Evolutionary conservation across 768 basidiomycete genomes (phyloP).

Genomic region (Kwoniella europaea): DNA sequence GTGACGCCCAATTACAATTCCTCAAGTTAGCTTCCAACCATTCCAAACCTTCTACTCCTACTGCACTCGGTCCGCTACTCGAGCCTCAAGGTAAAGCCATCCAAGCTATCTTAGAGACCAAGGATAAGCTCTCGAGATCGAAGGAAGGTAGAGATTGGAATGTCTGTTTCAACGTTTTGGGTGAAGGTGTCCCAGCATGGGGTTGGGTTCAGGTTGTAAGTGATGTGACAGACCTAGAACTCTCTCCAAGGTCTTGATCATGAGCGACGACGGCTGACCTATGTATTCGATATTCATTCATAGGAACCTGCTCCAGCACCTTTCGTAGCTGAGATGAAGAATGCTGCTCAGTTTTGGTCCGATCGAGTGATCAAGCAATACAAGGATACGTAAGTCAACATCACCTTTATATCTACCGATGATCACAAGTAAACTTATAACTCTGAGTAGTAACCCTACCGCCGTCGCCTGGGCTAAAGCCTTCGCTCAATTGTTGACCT

Average conservation of each 20-base stretch:
- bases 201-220: conserved; percentile 88
- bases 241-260: not conserved
- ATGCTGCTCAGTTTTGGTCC: conserved; percentile 82
- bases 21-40: conserved; percentile 72
- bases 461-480: conserved; percentile 87
- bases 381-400: conserved; percentile 77
- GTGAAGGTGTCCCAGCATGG: conserved; percentile 77
- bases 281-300: not conserved
- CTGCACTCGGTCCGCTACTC: conserved; percentile 66
- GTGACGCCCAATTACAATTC: conserved; percentile 70
- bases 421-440: not conserved
- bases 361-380: conserved; percentile 89
- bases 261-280: not conserved
- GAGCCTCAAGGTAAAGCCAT: conserved; percentile 73
- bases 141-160: conserved; percentile 70
- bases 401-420: not conserved
- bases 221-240: conserved; percentile 16
- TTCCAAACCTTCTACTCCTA: conserved; percentile 75
- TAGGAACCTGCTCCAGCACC: conserved; percentile 79
- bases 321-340: conserved; percentile 80
- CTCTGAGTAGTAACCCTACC: conserved; percentile 70
- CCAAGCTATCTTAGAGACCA: conserved; percentile 75
- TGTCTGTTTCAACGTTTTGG: conserved; percentile 77
- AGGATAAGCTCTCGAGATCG: conserved; percentile 78
- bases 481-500: conserved; percentile 73